Percentiles rank a stretch among this genome's conserved stretches.
These are phyloP conservation scores for Coniochaeta ligniaria DNA, from an alignment of 2,329 filamentous ascomycete species.

Conservation along the genomic window DNA sequence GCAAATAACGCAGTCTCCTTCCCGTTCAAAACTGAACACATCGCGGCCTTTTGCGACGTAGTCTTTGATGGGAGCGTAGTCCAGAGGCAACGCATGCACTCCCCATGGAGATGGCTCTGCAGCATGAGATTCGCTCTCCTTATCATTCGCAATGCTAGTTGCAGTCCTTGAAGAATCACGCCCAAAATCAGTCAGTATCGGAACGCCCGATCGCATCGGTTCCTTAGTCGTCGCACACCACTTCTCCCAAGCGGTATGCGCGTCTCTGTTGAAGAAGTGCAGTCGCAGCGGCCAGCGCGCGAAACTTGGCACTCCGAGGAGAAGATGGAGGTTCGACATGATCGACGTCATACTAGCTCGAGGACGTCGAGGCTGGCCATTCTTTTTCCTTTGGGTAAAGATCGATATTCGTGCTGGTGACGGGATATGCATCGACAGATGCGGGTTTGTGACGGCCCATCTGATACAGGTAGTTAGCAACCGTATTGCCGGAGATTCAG, in stretches of 20 bases:
- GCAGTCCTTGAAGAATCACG: not conserved
- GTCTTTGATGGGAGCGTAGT: constrained; percentile 44
- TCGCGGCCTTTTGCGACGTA: constrained; percentile 49
- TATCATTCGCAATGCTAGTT: not conserved
- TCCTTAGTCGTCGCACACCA: constrained; percentile 45
- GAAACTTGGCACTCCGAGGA: constrained; percentile 76
- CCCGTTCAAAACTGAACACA: constrained; percentile 47
- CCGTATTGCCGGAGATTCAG: not conserved
- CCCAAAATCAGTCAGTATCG: constrained; percentile 49
- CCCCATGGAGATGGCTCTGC: constrained; percentile 26
- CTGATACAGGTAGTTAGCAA: constrained; percentile 31
- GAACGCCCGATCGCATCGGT: constrained; percentile 37
- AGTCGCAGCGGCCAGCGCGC: constrained; percentile 73
- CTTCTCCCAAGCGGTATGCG: constrained; percentile 60
- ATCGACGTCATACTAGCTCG: constrained; percentile 57
- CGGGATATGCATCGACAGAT: constrained; percentile 72
- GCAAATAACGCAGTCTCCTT: constrained; percentile 50
- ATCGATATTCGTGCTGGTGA: constrained; percentile 50
- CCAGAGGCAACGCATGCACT: constrained; percentile 46
- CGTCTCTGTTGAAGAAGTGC: constrained; percentile 69
- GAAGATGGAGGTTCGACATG: constrained; percentile 72
- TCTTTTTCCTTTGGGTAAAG: constrained; percentile 42
- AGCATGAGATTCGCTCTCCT: constrained; percentile 1
- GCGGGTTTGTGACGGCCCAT: constrained; percentile 88
- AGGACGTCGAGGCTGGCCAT: constrained; percentile 49